Conservation (phyloP, 2,329 filamentous ascomycete species). For the Fusarium xyrophilum region DNA sequence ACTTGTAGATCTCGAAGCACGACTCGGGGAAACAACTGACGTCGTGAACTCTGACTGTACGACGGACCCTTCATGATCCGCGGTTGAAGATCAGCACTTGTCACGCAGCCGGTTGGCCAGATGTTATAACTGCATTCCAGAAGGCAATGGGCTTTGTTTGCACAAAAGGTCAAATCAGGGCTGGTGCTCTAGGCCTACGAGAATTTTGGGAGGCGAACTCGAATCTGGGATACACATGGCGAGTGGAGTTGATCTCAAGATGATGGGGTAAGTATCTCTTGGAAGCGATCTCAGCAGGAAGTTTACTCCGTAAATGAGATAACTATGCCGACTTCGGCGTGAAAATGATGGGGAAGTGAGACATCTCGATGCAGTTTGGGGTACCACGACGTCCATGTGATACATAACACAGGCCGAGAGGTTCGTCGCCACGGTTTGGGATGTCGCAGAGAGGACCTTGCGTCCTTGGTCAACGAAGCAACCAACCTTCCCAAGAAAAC, state of each 20-base stretch:
- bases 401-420: constrained; percentile 9
- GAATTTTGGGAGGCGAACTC: constrained; percentile 6
- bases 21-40: constrained; percentile 18
- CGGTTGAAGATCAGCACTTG: constrained; percentile 16
- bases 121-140: constrained; percentile 20
- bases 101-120: constrained; percentile 6
- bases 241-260: constrained; percentile 19
- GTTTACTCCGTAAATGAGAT: not conserved
- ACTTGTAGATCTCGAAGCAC: constrained; percentile 22
- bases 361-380: constrained; percentile 19
- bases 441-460: not conserved
- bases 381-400: constrained; percentile 8
- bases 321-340: constrained; percentile 17
- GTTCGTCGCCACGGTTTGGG: constrained; percentile 17
- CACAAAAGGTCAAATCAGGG: constrained; percentile 2
- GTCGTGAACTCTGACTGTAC: constrained; percentile 9
- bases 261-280: constrained; percentile 1
- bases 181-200: not conserved
- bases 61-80: constrained; percentile 19
- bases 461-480: not conserved
- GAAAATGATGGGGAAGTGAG: constrained; percentile 19
- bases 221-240: constrained; percentile 28
- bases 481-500: not conserved
- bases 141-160: constrained; percentile 1
- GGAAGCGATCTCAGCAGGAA: not conserved